These are phyloP conservation scores for Alternaria gansuensis DNA, from an alignment of 2,329 filamentous ascomycete species.

Conservation along the genomic window DNA sequence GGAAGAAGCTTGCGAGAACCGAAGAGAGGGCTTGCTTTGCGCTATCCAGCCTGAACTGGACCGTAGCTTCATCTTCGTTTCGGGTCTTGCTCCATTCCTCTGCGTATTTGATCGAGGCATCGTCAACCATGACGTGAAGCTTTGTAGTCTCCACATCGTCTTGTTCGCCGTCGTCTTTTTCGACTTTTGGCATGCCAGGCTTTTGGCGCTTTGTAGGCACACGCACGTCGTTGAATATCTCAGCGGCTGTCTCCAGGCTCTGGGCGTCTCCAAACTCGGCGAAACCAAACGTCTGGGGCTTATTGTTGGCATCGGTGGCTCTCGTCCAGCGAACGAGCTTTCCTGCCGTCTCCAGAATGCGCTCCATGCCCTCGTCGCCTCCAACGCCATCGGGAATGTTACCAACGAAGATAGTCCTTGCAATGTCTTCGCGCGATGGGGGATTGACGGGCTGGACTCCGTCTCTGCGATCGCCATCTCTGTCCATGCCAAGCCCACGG, in stretches of 20 bases:
- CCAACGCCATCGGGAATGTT: constrained; percentile 82
- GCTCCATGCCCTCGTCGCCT: constrained; percentile 80
- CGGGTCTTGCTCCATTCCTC: constrained; percentile 77
- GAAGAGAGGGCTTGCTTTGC: constrained; percentile 73
- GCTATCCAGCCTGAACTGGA: constrained; percentile 73
- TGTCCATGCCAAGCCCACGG: constrained; percentile 66
- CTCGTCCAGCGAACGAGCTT: constrained; percentile 86
- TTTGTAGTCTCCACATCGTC: constrained; percentile 70
- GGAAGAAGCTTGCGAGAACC: constrained; percentile 75
- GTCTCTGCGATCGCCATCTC: constrained; percentile 69
- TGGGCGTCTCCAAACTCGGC: constrained; percentile 94
- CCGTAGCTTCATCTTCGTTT: constrained; percentile 68
- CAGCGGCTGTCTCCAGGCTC: constrained; percentile 83
- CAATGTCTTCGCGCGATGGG: constrained; percentile 87
- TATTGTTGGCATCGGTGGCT: constrained; percentile 78
- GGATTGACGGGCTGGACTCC: constrained; percentile 77
- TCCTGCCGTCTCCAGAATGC: constrained; percentile 78
- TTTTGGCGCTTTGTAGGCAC: constrained; percentile 81
- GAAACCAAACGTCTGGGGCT: constrained; percentile 89
- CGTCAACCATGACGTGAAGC: constrained; percentile 77
- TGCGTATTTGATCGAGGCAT: constrained; percentile 83
- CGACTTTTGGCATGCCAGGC: constrained; percentile 56
- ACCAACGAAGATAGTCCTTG: constrained; percentile 88
- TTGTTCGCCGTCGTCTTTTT: constrained; percentile 53
- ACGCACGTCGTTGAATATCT: constrained; percentile 82